phyloP scores from a whole-genome alignment of 305 asterid genomes.

The Fraxinus latifolia region DNA sequence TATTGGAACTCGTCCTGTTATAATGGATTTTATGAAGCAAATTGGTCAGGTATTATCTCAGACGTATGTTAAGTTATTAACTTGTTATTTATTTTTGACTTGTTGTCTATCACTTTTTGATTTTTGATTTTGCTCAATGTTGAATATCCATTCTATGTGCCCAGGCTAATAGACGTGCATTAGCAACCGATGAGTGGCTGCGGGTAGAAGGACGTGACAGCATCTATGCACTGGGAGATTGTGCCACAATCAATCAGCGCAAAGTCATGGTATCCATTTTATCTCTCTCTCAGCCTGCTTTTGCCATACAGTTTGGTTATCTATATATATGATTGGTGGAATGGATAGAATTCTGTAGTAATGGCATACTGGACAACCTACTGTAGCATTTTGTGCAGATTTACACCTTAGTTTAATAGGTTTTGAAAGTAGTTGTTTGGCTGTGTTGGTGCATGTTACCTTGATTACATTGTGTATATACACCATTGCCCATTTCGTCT shows the following conservation, averaged over 20 bases:
- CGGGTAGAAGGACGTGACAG: slow-evolving; percentile 70
- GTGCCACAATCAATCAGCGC: slow-evolving; percentile 93
- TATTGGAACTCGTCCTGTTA: slow-evolving; percentile 90
- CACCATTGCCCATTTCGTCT: background rate
- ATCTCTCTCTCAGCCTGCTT: slow-evolving; percentile 3
- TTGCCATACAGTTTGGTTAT: background rate
- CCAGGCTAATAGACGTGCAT: slow-evolving; percentile 76
- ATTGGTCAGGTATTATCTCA: slow-evolving; percentile 74
- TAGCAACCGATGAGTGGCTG: slow-evolving; percentile 96
- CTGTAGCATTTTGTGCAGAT: background rate
- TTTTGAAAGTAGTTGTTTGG: background rate
- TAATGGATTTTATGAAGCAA: slow-evolving; percentile 79
- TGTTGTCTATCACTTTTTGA: slow-evolving; percentile 3
- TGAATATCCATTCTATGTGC: background rate
- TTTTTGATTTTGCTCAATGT: slow-evolving; percentile 11
- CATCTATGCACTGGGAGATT: slow-evolving; percentile 84
- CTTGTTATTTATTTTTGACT: slow-evolving; percentile 12
- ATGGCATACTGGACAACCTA: background rate
- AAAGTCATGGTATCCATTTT: slow-evolving; percentile 64
- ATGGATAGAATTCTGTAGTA: background rate
- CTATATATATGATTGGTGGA: background rate
- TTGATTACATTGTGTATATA: background rate
- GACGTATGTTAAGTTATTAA: slow-evolving; percentile 3
- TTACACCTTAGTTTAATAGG: background rate
- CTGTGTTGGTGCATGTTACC: background rate